Evolutionary conservation across 495 filamentous ascomycete species (phyloP), one percentile per base, ranked within the genome.

Genomic region (Lasiosphaeriaceae sp.): DNA sequence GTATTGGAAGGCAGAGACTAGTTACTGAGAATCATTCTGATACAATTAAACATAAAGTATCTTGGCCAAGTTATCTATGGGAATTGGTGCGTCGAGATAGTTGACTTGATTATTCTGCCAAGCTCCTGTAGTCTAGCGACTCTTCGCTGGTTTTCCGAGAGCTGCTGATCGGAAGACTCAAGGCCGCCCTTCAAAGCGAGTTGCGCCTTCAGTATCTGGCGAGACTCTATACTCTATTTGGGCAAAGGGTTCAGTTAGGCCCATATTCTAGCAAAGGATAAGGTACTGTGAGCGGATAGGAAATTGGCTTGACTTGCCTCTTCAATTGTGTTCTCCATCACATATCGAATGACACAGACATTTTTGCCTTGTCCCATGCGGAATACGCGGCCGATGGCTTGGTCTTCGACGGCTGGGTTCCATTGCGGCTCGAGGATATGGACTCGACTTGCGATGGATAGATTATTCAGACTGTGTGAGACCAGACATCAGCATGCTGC

Each of bases 391-490:
- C 62, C 70, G 29, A 75, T 67, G 4, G 75, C 75, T 58, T 78
- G 75, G 17, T 68, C 61, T 37, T 78, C 75, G 4, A 75, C 61
- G 26, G 59, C 65, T 14, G 75, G 75, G 49, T 78, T 77, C 75
- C 73, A 78, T 56, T 77, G 69, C 11, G 73, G 74, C 24, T 79
- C 74, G 31, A 77, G 55, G 39, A 77, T 66, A 52, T 70, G 64
- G 21, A 79, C 65, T 2, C 66, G 71, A 24, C 62, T 72, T 14
- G 72, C 75, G 0, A 64, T 54, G 2, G 69, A 67, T 17, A 79
- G 64, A 50, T 77, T 76, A 4, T 74, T 79, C 0, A 78, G 46
- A 3, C 75, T 78, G 43, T n/a, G n/a, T n/a, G n/a, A n/a, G n/a
- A n/a, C n/a, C n/a, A n/a, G n/a, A 41, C 22, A n/a, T 44, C 3